phyloP scores from a whole-genome alignment of 192 early-diverging fungal species.

The Coemansia sp. region DNA sequence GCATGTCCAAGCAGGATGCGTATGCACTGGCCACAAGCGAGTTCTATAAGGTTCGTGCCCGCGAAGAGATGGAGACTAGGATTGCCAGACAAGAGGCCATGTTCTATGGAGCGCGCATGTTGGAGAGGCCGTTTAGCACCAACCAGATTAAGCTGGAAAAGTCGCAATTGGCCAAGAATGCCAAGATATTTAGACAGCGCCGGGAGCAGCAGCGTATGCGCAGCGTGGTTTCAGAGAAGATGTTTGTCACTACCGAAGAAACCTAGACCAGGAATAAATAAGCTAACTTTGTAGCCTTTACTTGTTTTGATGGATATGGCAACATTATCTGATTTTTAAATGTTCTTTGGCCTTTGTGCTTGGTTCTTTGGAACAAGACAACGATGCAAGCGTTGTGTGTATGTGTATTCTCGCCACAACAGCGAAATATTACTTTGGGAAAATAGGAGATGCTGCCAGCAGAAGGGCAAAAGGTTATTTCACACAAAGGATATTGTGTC shows the following conservation, averaged over 20 bases:
- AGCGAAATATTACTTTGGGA: too few species aligned
- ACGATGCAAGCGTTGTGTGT: neutral
- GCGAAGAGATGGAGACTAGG: conserved; percentile 71
- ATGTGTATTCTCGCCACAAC: neutral
- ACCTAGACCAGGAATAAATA: neutral
- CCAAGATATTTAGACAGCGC: conserved; percentile 21
- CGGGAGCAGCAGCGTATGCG: conserved; percentile 34
- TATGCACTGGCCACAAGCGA: conserved; percentile 75
- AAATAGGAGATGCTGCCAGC: too few species aligned
- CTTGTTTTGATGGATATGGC: too few species aligned
- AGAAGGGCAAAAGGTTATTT: too few species aligned
- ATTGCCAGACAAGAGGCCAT: conserved; percentile 61
- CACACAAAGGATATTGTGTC: too few species aligned
- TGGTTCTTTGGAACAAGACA: neutral
- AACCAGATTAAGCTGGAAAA: conserved; percentile 29
- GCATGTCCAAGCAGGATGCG: conserved; percentile 70
- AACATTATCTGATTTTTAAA: neutral
- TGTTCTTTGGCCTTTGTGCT: neutral
- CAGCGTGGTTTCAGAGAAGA: conserved; percentile 30
- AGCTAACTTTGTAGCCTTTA: neutral
- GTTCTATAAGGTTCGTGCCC: conserved; percentile 79
- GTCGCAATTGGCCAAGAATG: conserved; percentile 20
- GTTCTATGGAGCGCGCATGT: conserved; percentile 44
- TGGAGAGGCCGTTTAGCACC: conserved; percentile 50
- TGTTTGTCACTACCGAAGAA: conserved; percentile 22